Base-by-base conservation (phyloP, 2,329 filamentous ascomycete genomes). In the Cladosporium sp. region DNA sequence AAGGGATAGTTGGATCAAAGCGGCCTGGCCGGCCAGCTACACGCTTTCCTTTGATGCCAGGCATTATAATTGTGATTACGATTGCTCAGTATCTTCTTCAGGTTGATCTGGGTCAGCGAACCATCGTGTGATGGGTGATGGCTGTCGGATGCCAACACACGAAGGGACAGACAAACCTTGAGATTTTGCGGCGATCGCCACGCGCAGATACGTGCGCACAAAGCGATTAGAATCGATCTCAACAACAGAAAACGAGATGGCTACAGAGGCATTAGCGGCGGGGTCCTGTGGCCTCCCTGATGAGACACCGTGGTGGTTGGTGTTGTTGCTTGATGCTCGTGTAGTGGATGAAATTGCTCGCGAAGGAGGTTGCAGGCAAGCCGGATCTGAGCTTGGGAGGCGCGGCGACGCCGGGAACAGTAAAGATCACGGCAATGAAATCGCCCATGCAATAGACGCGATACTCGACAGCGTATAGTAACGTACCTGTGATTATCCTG, bases 1-100 rank as follows among this genome's bases (percentile, higher is more conserved):
- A 70, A 54, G 76, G 75, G 68, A 74, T 71, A 59, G 76, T 75
- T 62, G 76, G 76, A 68, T 75, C 73, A 61, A 78, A 75, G 64
- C 74, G 66, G 47, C 67, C 67, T 34, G 60, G 60, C 28, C 55
- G 56, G 35, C 64, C 64, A 59, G 63, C 52, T 36, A 62, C 55
- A 40, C 61, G 60, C 50, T 54, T 61, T 35, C 62, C 61, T 56
- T 62, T 61, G 59, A 60, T 56, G 45, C 61, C 62, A 36, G 60
- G 58, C 51, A 55, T 55, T 55, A 55, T 47, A 17, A 55, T 45
- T 17, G 34, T 25, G 28, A 7, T 36, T 55, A 55, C 3, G 15
- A n/a, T 24, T 47, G n/a, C 37, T 20, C 28, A 36, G 7, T n/a
- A 8, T 45, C 37, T 19, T 44, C 28, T 32, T 32, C 8, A 32